A percentile compares a stretch with the other conserved stretches of the same genome.
These are phyloP conservation scores for Obelidium mucronatum DNA, from an alignment of 192 early-diverging fungal genomes.

Conservation along the genomic window DNA sequence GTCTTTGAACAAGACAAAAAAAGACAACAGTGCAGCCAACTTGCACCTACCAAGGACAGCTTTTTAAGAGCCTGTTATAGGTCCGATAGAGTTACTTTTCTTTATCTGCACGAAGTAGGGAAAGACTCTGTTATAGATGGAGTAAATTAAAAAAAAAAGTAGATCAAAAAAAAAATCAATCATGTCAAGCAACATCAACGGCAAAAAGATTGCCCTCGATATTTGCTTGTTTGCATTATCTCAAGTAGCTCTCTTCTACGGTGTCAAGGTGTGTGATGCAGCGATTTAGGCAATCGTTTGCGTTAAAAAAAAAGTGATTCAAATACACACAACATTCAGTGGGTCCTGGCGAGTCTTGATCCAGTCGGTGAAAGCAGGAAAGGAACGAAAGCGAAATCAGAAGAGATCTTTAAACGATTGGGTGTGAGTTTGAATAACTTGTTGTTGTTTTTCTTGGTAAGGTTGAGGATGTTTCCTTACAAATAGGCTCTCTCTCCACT, in stretches of 20 bases:
- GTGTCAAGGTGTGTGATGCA: conserved; percentile 60
- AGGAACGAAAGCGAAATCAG: conserved; percentile 79
- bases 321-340: too few species aligned
- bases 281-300: too few species aligned
- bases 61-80: not conserved
- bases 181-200: conserved; percentile 2
- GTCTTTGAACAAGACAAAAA: not conserved
- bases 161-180: not conserved
- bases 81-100: not conserved
- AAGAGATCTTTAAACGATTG: conserved; percentile 71
- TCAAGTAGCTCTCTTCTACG: conserved; percentile 83
- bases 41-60: not conserved
- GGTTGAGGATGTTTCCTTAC: not conserved
- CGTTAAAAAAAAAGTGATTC: too few species aligned
- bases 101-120: too few species aligned
- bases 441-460: not conserved
- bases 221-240: conserved; percentile 85
- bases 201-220: conserved; percentile 38
- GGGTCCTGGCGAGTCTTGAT: conserved; percentile 77
- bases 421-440: conserved; percentile 68
- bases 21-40: not conserved
- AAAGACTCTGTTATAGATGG: not conserved
- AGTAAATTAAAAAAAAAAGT: not conserved
- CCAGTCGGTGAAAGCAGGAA: conserved; percentile 73
- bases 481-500: not conserved